Evolutionary conservation across 305 asterid species (phyloP), one percentile per base, ranked within the genome.

Genomic region (Nicotiana rustica): DNA sequence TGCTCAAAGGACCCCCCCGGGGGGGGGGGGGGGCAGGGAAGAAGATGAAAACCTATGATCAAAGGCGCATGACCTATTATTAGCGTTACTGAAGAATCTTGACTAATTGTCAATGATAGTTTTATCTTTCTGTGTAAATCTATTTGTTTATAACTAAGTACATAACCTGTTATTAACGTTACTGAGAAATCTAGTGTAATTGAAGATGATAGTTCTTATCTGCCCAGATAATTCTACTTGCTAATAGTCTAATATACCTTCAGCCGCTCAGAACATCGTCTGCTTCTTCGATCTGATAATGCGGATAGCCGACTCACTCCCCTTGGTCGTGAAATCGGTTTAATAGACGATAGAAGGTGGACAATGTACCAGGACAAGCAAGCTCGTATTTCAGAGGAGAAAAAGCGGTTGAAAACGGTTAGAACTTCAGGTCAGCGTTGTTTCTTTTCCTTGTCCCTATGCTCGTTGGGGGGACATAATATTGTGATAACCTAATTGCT

Each of bases 231-330:
- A 49, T 67, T 52, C 18, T 13, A 52, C 14, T 67, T 44, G 47
- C 65, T 81, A 55, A 81, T 67, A 52, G n/a, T 82, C 66, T 55
- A 7, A 41, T 79, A 60, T 77, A 41, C 84, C 79, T 85, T 79
- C 92, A 96, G 98, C 88, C 99, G 96, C 85, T 96, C 99, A 49
- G 99, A 96, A 83, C 97, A 95, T 85, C 98, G 98, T 82, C 90
- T 96, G 85, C 95, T 95, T 82, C 89, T 96, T 70, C 94, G 99
- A 80, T 90, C 97, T 83, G 99, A 96, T 89, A 96, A 96, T 85
- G 99, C 98, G 3, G 99, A 96, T 85, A 96, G 98, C 87, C 97
- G 99, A 82, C 98, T 96, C 86, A 95, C 98, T 67, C 97, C 99
- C 81, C 86, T 95, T 80, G 99, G 97, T 75, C 95, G 86, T 87